Evolutionary conservation across 1,284 basidiomycete genomes (phyloP).

Genomic region (Volvariella volvacea): DNA sequence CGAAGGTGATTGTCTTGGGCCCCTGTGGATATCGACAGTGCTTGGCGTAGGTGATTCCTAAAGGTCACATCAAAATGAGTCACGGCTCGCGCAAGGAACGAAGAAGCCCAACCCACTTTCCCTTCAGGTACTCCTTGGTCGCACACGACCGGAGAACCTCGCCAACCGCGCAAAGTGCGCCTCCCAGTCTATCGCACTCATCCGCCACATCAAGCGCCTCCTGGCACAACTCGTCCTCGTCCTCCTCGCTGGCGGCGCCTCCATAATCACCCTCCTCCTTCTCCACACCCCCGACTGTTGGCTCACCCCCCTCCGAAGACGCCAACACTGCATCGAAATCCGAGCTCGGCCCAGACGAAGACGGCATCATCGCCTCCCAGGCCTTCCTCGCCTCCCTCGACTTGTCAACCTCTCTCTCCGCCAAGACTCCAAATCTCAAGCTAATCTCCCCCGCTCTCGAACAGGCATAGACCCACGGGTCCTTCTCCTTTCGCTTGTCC

Average conservation of each 20-base stretch:
- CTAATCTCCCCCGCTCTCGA: slow-evolving; percentile 56
- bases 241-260: slow-evolving; percentile 11
- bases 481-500: slow-evolving; percentile 22
- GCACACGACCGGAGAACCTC: slow-evolving; percentile 48
- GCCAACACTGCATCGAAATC: too few species aligned
- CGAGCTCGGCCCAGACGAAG: too few species aligned
- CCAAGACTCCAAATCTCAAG: slow-evolving; percentile 42
- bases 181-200: slow-evolving; percentile 45
- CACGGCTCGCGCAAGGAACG: slow-evolving; percentile 1
- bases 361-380: too few species aligned
- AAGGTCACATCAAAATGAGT: slow-evolving; percentile 2
- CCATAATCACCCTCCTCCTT: background rate
- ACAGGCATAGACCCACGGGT: slow-evolving; percentile 43
- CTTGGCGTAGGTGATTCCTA: slow-evolving; percentile 56
- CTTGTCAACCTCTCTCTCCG: slow-evolving; percentile 11
- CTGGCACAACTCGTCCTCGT: slow-evolving; percentile 23
- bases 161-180: slow-evolving; percentile 48
- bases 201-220: slow-evolving; percentile 31
- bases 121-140: slow-evolving; percentile 45
- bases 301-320: background rate
- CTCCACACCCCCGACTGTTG: background rate
- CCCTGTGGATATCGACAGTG: slow-evolving; percentile 47
- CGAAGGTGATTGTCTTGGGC: slow-evolving; percentile 67
- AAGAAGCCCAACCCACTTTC: slow-evolving; percentile 42
- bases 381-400: slow-evolving; percentile 9